Evolutionary conservation across 805 yeast genomes (phyloP).

Genomic region (Torulaspora microellipsoides): DNA sequence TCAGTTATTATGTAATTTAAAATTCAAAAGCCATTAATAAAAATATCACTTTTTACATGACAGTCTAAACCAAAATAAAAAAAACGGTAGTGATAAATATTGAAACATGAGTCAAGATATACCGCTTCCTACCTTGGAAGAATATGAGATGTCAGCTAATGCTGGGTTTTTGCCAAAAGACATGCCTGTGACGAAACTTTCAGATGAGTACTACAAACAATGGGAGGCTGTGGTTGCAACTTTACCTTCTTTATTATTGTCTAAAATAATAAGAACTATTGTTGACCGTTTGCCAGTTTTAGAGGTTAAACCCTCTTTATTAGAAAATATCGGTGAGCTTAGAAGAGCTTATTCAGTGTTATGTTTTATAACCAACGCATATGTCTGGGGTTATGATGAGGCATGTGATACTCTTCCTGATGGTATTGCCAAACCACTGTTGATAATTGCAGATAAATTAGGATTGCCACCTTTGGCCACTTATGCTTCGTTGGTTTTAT

Average conservation of each 20-base stretch:
- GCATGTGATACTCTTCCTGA: conserved; percentile 63
- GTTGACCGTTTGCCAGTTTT: conserved; percentile 65
- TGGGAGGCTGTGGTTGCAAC: conserved; percentile 72
- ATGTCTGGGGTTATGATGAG: conserved; percentile 74
- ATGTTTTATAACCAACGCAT: conserved; percentile 81
- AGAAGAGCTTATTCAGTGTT: conserved; percentile 79
- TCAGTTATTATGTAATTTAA: background rate
- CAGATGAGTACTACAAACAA: conserved; percentile 57
- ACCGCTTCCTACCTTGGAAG: conserved; percentile 47
- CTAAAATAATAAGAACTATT: conserved; percentile 54
- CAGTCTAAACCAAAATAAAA: too few relatives aligned
- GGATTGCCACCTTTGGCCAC: conserved; percentile 85
- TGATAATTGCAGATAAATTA: conserved; percentile 51
- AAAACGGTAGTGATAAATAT: too few relatives aligned
- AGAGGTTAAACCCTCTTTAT: conserved; percentile 41
- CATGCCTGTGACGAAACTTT: conserved; percentile 56
- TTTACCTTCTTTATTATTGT: conserved; percentile 68
- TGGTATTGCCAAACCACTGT: conserved; percentile 66
- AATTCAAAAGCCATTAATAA: background rate
- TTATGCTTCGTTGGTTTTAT: conserved; percentile 78
- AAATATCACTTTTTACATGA: background rate
- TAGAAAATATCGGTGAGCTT: conserved; percentile 43
- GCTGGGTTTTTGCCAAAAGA: conserved; percentile 78
- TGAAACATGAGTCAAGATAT: conserved; percentile 15
- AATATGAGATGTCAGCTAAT: conserved; percentile 63